A percentile compares a stretch with the other conserved stretches of the same genome.
Evolutionary conservation across 2,329 filamentous ascomycete species (phyloP).

Genomic region (Canariomyces notabilis): DNA sequence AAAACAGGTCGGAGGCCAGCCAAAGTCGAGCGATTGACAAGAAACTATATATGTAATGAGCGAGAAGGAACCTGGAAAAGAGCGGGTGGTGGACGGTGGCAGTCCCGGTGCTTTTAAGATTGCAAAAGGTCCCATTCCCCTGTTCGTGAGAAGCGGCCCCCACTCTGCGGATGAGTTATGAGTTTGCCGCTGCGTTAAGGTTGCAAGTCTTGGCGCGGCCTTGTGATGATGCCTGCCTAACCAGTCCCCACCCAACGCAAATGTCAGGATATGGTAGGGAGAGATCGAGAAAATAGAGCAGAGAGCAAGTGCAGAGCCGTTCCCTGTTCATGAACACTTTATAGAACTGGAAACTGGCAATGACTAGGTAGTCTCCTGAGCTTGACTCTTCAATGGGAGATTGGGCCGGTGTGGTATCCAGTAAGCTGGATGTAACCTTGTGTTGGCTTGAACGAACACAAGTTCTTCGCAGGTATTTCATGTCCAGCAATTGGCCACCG

Average conservation of each 20-base stretch:
- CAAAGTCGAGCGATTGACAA: constrained; percentile 1
- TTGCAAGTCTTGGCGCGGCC: constrained; percentile 9
- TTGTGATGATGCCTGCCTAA: neutral
- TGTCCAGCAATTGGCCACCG: no score
- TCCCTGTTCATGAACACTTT: no score
- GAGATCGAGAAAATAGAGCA: neutral
- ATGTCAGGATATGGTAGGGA: no score
- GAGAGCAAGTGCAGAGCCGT: no score
- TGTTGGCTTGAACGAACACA: neutral
- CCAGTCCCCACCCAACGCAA: no score
- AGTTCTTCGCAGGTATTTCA: neutral
- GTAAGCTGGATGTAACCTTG: neutral
- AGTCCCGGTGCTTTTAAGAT: constrained; percentile 16
- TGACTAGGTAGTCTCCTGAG: neutral
- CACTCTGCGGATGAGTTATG: no score
- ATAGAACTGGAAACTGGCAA: neutral
- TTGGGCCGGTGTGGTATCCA: neutral
- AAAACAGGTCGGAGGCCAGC: no score
- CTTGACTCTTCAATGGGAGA: neutral
- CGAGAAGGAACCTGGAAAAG: neutral
- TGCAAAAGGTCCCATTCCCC: constrained; percentile 7
- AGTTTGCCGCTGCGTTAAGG: neutral
- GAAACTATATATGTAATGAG: neutral
- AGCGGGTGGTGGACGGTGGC: neutral
- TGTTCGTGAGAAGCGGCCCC: neutral